Conservation (phyloP, 2,329 filamentous ascomycete genomes). For the Sporothrix phasma region DNA sequence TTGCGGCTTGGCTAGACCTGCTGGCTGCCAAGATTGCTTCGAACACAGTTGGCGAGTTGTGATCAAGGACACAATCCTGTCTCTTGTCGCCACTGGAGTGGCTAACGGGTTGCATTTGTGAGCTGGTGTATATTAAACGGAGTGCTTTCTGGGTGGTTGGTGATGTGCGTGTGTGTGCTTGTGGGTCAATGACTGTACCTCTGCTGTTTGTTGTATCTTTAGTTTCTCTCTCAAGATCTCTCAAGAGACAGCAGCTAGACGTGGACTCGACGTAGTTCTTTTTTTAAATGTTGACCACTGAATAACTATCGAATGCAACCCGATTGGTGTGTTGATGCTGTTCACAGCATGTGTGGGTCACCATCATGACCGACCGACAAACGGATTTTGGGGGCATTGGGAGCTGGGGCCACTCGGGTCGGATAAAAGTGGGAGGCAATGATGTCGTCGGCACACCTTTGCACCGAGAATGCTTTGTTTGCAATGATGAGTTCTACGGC, state of each 20-base stretch:
- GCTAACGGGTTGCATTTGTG: neutral
- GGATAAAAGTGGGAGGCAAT: neutral
- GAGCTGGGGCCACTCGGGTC: neutral
- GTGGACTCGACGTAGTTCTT: neutral
- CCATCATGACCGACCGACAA: constrained; percentile 10
- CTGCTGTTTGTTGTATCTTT: neutral
- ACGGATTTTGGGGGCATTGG: neutral
- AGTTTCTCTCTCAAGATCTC: too few relatives aligned
- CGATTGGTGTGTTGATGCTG: neutral
- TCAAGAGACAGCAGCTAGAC: neutral
- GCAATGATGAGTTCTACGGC: too few relatives aligned
- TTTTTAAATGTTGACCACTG: neutral
- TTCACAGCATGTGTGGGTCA: constrained; percentile 2
- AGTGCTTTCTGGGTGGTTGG: neutral
- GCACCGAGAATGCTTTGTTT: too few relatives aligned
- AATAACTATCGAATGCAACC: neutral
- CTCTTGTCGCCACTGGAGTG: neutral
- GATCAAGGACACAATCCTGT: neutral
- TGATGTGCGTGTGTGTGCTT: neutral
- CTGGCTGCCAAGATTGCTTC: constrained; percentile 36
- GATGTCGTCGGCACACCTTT: too few relatives aligned
- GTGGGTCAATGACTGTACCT: neutral
- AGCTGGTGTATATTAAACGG: neutral
- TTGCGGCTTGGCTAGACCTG: constrained; percentile 57
- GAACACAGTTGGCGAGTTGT: constrained; percentile 22